Base-by-base conservation (phyloP, 164 flowering plant species). In the Piper betle region DNA sequence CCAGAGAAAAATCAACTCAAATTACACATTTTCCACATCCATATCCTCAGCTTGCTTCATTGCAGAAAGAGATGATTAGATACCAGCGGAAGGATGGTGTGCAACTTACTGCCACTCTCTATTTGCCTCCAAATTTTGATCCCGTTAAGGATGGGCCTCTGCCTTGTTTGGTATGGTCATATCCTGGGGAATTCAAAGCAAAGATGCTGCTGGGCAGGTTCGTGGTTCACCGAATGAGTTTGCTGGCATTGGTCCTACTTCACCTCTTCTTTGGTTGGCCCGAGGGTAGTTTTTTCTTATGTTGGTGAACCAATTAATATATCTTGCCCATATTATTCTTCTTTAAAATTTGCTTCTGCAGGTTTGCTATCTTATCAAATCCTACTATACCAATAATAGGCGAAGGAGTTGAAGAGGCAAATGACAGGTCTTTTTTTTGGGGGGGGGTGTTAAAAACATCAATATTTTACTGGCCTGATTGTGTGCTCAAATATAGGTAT, bases 221-320 rank as follows among this genome's bases (percentile, higher is more conserved):
- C 97, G 95, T 69, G 96, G 97, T 68, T 93, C 99, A 67, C 99
- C 99, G 54, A 93, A 93, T 78, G 95, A 90, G 75, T 93, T 93
- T 82, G 73, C 98, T 5, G 90, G 97, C 77, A 93, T 93, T 66
- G 99, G 99, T 57, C 70, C 96, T 41, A 93, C 99, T 68, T 90
- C 97, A 9, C 82, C 97, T 61, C 91, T 93, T 70, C 97, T 93
- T 64, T 93, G 99, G 99, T 82, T 93, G 63, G 95, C 96, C 56
- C 81, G 96, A 70, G 76, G 97, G 99, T 71, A 75, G 46, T 74
- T 16, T 39, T 55, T 53, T 58, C 5, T 59, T 39, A 62, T 59
- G 25, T 63, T 52, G 33, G 66, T 33, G 16, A 37, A 8, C 5
- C 38, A 38, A 38, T 5, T 2, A 1, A 55, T 18, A 1, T n/a